phyloP scores from a whole-genome alignment of 306 rosid genomes.

The Crotalaria pallida region DNA sequence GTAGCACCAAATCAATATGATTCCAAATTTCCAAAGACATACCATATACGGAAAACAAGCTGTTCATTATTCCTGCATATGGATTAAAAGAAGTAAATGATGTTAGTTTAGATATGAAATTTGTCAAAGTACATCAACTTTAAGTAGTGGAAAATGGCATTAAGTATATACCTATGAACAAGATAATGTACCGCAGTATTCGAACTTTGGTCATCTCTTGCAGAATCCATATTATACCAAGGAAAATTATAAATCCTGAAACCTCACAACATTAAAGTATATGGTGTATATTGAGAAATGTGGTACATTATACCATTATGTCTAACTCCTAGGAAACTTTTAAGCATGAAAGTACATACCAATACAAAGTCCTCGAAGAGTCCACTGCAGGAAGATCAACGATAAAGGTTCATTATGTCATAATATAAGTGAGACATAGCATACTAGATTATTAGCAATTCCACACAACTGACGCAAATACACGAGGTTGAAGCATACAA shows the following conservation, averaged over 20 bases:
- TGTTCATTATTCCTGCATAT: conserved; percentile 67
- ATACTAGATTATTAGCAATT: background rate
- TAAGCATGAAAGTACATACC: conserved; percentile 29
- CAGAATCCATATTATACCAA: conserved; percentile 53
- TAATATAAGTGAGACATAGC: background rate
- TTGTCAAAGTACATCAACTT: background rate
- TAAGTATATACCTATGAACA: conserved; percentile 45
- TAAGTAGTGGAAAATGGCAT: background rate
- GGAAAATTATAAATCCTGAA: conserved; percentile 57
- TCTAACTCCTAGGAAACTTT: background rate
- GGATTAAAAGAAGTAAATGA: background rate
- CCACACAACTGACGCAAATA: background rate
- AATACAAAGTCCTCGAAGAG: conserved; percentile 67
- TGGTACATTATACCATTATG: background rate
- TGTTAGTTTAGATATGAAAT: background rate
- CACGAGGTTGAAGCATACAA: background rate
- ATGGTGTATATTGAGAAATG: conserved; percentile 2
- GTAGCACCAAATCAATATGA: background rate
- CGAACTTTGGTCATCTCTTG: conserved; percentile 59
- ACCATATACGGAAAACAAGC: conserved; percentile 69
- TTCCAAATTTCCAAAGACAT: conserved; percentile 15
- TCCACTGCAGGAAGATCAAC: conserved; percentile 45
- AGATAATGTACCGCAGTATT: conserved; percentile 48
- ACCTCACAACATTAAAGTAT: conserved; percentile 17
- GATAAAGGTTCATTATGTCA: background rate